phyloP scores from a whole-genome alignment of 768 basidiomycete genomes.

The Amanita muscaria region DNA sequence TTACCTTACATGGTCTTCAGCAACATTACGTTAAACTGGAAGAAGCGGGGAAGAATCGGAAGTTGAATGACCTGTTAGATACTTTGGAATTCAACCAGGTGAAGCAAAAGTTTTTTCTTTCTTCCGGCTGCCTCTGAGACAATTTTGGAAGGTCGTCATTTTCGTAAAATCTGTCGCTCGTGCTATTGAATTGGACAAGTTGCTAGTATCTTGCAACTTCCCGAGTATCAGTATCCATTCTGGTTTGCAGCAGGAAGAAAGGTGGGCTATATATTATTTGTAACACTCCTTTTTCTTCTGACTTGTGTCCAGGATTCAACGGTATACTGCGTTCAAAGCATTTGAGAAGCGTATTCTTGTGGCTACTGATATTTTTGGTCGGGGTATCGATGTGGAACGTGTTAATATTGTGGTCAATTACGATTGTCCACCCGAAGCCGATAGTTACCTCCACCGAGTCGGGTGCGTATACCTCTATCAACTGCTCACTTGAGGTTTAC shows the following conservation, averaged over 20 bases:
- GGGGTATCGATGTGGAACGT: conserved; percentile 98
- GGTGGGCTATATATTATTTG: conserved; percentile 43
- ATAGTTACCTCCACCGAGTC: conserved; percentile 97
- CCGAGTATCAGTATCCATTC: conserved; percentile 98
- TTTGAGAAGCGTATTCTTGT: conserved; percentile 99
- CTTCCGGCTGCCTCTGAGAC: background rate
- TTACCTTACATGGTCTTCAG: conserved; percentile 95
- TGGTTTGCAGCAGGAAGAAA: conserved; percentile 88
- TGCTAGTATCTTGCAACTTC: conserved; percentile 96
- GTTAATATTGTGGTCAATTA: conserved; percentile 99
- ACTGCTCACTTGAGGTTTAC: background rate
- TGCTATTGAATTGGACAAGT: conserved; percentile 92
- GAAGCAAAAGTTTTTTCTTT: conserved; percentile 8
- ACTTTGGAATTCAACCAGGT: conserved; percentile 98
- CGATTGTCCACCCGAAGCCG: conserved; percentile 93
- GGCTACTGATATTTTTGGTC: conserved; percentile 98
- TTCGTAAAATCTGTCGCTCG: conserved; percentile 98
- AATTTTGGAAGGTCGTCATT: conserved; percentile 81
- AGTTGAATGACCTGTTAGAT: conserved; percentile 91
- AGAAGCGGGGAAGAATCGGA: conserved; percentile 92
- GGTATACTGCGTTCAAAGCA: conserved; percentile 97
- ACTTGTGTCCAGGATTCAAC: conserved; percentile 57
- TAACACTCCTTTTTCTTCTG: background rate
- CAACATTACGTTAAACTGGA: conserved; percentile 98
- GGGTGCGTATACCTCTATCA: conserved; percentile 44